Evolutionary conservation across 2,329 filamentous ascomycete genomes (phyloP), one percentile per base, ranked within the genome.

Genomic region (Aspergillus costaricaensis): DNA sequence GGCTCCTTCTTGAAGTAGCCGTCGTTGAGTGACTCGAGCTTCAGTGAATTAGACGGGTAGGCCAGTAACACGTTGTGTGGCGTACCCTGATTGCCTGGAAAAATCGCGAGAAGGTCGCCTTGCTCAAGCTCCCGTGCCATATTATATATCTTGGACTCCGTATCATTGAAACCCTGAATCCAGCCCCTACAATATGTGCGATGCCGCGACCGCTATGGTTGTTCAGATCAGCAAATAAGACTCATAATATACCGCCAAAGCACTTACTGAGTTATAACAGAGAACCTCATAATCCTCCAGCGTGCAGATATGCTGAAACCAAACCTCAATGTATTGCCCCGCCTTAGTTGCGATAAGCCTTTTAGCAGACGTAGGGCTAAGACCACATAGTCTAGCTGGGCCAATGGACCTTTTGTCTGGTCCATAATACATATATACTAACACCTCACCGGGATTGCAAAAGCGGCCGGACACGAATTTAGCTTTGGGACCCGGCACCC

Each of bases 131-230:
- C 59, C 17, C 73, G 58, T 12, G 70, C 68, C 52, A 76, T 63
- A 4, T 57, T 57, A 41, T 67, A 68, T 10, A 79, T 44, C 2
- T 55, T 55, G 9, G 62, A 25, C 32, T 72, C 66, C 3, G 70
- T 75, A 48, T 78, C 72, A 15, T 67, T 47, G 59, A 69, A 79
- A 0, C 72, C 72, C 57, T 74, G 66, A 25, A 77, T 62, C 70
- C 72, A 78, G 38, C 71, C 72, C 55, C 69, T 74, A 39, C 66
- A 66, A 51, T 55, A 62, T 30, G 61, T 64, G 3, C 32, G 14
- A 48, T 71, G 69, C 9, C 4, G 4, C 19, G 10, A 54, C 63
- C 17, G 9, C 23, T 27, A 32, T 32, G 8, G 27, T 50, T 32
- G 25, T 27, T 50, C 8, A 9, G 5, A 15, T 27, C 61, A 43